These are phyloP conservation scores for Trichophyton benhamiae DNA, from an alignment of 2,329 filamentous ascomycete genomes.

Conservation along the genomic window DNA sequence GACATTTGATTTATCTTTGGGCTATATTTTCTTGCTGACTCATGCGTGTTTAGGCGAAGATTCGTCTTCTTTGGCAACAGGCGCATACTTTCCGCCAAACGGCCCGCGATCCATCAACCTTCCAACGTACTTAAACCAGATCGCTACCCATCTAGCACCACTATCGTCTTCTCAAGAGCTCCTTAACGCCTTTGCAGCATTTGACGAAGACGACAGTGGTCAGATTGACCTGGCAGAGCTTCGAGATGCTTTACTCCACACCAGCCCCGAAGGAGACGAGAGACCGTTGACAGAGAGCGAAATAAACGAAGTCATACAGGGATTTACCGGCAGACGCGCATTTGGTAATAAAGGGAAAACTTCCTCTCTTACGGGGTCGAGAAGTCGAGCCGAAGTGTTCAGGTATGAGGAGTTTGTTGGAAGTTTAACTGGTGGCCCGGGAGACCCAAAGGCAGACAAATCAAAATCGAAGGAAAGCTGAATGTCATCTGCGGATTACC, in stretches of 20 bases:
- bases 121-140: conserved; percentile 69
- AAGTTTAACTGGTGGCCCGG: conserved; percentile 47
- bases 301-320: conserved; percentile 74
- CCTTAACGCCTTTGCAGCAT: conserved; percentile 80
- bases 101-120: conserved; percentile 64
- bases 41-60: conserved; percentile 51
- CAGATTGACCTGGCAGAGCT: conserved; percentile 77
- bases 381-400: conserved; percentile 74
- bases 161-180: conserved; percentile 71
- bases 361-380: conserved; percentile 40
- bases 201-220: conserved; percentile 90
- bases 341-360: conserved; percentile 51
- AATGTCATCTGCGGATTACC: background rate
- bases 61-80: conserved; percentile 56
- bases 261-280: conserved; percentile 61
- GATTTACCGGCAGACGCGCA: conserved; percentile 71
- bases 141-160: conserved; percentile 60
- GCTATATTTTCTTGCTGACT: background rate
- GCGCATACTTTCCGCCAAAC: conserved; percentile 64
- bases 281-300: conserved; percentile 54
- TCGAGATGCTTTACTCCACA: conserved; percentile 69
- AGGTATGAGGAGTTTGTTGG: conserved; percentile 85
- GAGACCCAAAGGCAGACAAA: conserved; percentile 8
- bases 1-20: background rate
- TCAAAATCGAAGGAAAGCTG: conserved; percentile 11